These are phyloP conservation scores for Penicillium samsonianum DNA, from an alignment of 495 filamentous ascomycete species.

Conservation along the genomic window DNA sequence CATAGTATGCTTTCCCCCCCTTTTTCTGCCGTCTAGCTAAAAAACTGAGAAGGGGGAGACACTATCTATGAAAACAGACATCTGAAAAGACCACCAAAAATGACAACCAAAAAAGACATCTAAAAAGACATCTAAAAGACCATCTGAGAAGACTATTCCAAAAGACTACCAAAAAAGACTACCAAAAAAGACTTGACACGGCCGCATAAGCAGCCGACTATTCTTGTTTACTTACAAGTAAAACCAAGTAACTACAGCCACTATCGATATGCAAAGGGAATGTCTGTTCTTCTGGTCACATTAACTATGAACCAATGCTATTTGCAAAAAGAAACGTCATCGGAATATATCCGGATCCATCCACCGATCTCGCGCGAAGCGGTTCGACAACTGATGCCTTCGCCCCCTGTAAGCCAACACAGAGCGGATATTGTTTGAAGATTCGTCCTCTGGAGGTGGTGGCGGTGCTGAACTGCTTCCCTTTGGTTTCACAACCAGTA, in stretches of 20 bases:
- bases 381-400: constrained; percentile 27
- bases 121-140: too few relatives aligned
- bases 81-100: too few relatives aligned
- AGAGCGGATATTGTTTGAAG: constrained; percentile 31
- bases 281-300: constrained; percentile 12
- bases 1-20: too few relatives aligned
- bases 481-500: constrained; percentile 83
- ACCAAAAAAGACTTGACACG: too few relatives aligned
- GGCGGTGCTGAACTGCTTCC: constrained; percentile 34
- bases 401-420: constrained; percentile 26
- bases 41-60: too few relatives aligned
- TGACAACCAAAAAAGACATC: too few relatives aligned
- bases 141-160: too few relatives aligned
- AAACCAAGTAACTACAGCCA: neutral
- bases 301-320: constrained; percentile 24
- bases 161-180: too few relatives aligned
- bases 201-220: too few relatives aligned
- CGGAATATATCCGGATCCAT: constrained; percentile 45
- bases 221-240: neutral
- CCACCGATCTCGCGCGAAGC: constrained; percentile 38
- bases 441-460: constrained; percentile 29
- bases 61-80: too few relatives aligned
- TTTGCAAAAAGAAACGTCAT: constrained; percentile 21
- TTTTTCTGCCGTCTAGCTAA: too few relatives aligned
- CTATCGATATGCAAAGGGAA: constrained; percentile 1